phyloP scores from a whole-genome alignment of 2,329 filamentous ascomycete genomes.

The Diaporthe eres region DNA sequence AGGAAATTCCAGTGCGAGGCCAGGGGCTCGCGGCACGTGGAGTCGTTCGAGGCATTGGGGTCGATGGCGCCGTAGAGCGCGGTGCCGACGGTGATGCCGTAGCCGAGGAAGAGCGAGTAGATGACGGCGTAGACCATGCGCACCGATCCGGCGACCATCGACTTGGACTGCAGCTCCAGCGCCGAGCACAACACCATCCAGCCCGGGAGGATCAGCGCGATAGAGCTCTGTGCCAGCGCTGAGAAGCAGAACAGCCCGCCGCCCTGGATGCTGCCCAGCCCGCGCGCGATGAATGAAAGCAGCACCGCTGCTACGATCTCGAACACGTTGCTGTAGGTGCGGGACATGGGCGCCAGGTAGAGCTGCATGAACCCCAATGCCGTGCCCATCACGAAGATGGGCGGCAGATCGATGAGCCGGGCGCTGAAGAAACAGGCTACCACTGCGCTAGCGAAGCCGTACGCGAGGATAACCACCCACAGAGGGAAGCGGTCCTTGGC shows the following conservation, averaged over 20 bases:
- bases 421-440: slow-evolving; percentile 87
- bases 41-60: slow-evolving; percentile 62
- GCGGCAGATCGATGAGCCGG: slow-evolving; percentile 81
- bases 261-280: slow-evolving; percentile 70
- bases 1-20: slow-evolving; percentile 64
- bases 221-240: slow-evolving; percentile 78
- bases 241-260: slow-evolving; percentile 77
- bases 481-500: slow-evolving; percentile 62
- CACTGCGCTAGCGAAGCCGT: slow-evolving; percentile 80
- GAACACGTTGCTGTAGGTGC: slow-evolving; percentile 69
- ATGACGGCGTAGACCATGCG: slow-evolving; percentile 83
- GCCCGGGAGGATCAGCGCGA: slow-evolving; percentile 80
- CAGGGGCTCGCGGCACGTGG: slow-evolving; percentile 58
- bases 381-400: slow-evolving; percentile 71
- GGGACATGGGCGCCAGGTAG: slow-evolving; percentile 77
- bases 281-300: slow-evolving; percentile 78
- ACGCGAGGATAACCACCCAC: slow-evolving; percentile 72
- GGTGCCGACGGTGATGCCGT: slow-evolving; percentile 78
- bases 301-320: slow-evolving; percentile 68
- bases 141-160: slow-evolving; percentile 78
- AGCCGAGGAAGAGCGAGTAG: slow-evolving; percentile 80
- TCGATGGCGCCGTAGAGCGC: slow-evolving; percentile 75
- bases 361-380: slow-evolving; percentile 84
- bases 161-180: slow-evolving; percentile 78
- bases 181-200: slow-evolving; percentile 72